Conservation (phyloP, 768 basidiomycete genomes). For the Tricholomella constricta region DNA sequence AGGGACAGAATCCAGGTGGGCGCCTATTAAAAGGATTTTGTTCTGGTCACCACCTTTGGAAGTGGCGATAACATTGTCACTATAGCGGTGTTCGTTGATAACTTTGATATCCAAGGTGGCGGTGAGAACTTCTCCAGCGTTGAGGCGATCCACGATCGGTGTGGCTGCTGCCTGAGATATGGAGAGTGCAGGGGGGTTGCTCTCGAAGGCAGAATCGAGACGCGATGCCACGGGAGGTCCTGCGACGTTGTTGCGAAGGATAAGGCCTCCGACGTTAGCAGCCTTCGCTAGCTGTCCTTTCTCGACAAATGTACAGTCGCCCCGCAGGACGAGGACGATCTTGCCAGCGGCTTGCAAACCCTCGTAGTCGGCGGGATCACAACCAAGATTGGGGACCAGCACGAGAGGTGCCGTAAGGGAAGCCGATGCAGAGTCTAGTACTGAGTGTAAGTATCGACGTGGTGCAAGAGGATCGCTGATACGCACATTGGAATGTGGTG, state of each 20-base stretch:
- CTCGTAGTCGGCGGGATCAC: slow-evolving; percentile 25
- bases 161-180: slow-evolving; percentile 25
- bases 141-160: slow-evolving; percentile 24
- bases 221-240: slow-evolving; percentile 27
- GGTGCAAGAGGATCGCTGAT: slow-evolving; percentile 14
- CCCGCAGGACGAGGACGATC: slow-evolving; percentile 30
- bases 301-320: slow-evolving; percentile 28
- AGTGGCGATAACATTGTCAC: slow-evolving; percentile 33
- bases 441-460: slow-evolving; percentile 17
- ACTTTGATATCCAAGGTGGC: slow-evolving; percentile 27
- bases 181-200: slow-evolving; percentile 27
- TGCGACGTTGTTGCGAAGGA: slow-evolving; percentile 32
- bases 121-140: slow-evolving; percentile 23
- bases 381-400: slow-evolving; percentile 26
- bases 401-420: slow-evolving; percentile 27
- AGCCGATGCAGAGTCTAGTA: slow-evolving; percentile 26
- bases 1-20: slow-evolving; percentile 32
- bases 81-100: slow-evolving; percentile 24
- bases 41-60: slow-evolving; percentile 29
- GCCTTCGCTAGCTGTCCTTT: slow-evolving; percentile 29
- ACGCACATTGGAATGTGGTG: slow-evolving; percentile 18
- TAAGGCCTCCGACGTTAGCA: slow-evolving; percentile 26
- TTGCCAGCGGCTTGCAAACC: slow-evolving; percentile 23
- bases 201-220: slow-evolving; percentile 22
- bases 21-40: slow-evolving; percentile 30